phyloP scores from a whole-genome alignment of 768 basidiomycete species.

The Termitomyces sp. region DNA sequence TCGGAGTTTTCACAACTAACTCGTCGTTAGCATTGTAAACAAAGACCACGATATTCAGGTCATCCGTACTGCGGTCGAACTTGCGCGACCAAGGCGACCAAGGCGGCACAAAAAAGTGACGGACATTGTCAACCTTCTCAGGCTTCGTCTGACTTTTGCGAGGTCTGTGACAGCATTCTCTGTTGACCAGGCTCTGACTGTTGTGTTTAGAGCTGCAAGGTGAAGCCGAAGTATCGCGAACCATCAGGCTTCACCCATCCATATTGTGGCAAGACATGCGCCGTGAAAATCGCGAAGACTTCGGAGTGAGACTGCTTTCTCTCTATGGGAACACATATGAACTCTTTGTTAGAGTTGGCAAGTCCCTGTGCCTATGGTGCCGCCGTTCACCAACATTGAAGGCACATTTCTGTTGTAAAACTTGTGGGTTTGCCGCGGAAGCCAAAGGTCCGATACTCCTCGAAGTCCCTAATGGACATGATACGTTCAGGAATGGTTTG shows the following conservation, averaged over 20 bases:
- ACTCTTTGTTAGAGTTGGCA: slow-evolving; percentile 27
- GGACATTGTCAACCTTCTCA: background rate
- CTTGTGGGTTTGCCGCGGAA: slow-evolving; percentile 49
- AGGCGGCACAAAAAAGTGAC: background rate
- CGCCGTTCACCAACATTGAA: slow-evolving; percentile 43
- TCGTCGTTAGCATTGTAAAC: background rate
- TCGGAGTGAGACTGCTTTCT: background rate
- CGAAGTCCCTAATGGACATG: slow-evolving; percentile 53
- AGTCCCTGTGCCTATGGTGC: slow-evolving; percentile 55
- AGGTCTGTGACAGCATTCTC: slow-evolving; percentile 27
- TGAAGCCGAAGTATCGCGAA: slow-evolving; percentile 54
- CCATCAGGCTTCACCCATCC: slow-evolving; percentile 47
- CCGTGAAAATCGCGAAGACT: slow-evolving; percentile 15
- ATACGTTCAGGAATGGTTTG: slow-evolving; percentile 62
- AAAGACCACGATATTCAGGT: slow-evolving; percentile 1
- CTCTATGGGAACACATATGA: background rate
- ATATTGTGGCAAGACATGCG: slow-evolving; percentile 61
- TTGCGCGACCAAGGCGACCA: slow-evolving; percentile 2
- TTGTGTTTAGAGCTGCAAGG: slow-evolving; percentile 44
- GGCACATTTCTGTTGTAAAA: slow-evolving; percentile 57
- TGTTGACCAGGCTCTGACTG: background rate
- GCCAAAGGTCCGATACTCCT: slow-evolving; percentile 49
- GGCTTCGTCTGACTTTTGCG: slow-evolving; percentile 23
- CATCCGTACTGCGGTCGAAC: slow-evolving; percentile 1
- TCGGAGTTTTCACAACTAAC: background rate